Evolutionary conservation across 1,284 basidiomycete genomes (phyloP).

Genomic region (Austroboletus novae-zelandiae): DNA sequence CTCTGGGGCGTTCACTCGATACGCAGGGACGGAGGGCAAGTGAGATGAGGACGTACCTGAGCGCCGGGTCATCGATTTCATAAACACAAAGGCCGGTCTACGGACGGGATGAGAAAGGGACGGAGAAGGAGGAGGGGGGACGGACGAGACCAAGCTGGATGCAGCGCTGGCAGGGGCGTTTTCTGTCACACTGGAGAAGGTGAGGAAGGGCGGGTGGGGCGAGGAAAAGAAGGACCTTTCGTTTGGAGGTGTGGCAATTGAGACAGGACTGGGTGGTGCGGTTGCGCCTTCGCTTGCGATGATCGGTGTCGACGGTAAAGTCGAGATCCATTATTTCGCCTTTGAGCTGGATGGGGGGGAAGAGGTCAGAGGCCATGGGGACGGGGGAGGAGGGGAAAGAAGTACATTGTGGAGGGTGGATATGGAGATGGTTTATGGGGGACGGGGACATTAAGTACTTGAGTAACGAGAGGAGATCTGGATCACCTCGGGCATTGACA

Average conservation of each 20-base stretch:
- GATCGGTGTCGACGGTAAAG: constrained; percentile 64
- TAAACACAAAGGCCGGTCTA: constrained; percentile 90
- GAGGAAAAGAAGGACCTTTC: constrained; percentile 59
- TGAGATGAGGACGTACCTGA: constrained; percentile 50
- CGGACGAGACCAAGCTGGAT: constrained; percentile 75
- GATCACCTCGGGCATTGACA: constrained; percentile 36
- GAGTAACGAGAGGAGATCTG: constrained; percentile 34
- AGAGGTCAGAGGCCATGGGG: constrained; percentile 36
- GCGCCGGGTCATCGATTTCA: constrained; percentile 84
- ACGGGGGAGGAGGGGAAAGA: constrained; percentile 21
- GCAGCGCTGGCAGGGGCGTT: constrained; percentile 83
- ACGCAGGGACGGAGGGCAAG: not conserved
- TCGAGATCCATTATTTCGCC: constrained; percentile 68
- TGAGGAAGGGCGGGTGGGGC: constrained; percentile 1
- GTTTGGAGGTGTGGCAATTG: constrained; percentile 90
- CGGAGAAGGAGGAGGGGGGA: not conserved
- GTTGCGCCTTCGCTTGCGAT: constrained; percentile 76
- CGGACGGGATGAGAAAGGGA: constrained; percentile 11
- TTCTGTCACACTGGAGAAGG: constrained; percentile 65
- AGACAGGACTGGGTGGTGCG: constrained; percentile 86
- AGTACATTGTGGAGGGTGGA: constrained; percentile 33
- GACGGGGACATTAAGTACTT: constrained; percentile 37
- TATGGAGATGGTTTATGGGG: constrained; percentile 22
- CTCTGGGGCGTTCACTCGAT: constrained; percentile 43
- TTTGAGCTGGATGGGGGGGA: constrained; percentile 49